Base-by-base conservation (phyloP, 805 yeast species). In the Wickerhamiella australiensis region DNA sequence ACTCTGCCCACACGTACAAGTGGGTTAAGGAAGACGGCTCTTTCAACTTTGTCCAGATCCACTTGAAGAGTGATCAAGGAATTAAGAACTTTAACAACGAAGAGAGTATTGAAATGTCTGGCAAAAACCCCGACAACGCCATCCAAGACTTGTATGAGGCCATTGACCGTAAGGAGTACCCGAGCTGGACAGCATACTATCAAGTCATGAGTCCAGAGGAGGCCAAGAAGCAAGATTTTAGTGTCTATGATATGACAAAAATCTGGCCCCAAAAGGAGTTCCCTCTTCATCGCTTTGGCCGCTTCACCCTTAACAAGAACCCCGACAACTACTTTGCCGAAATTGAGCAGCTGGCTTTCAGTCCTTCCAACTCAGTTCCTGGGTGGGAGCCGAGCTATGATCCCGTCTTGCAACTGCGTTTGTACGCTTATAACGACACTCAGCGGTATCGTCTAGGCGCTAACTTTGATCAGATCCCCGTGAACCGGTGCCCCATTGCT, bases 301-400 rank as follows among this genome's bases (percentile, higher is more conserved):
- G 70, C 59, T 64, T 78, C 52, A 70, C 71, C 9, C 67, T 78
- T 55, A 72, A 78, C 65, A 68, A 70, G 60, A 77, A 77, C 65
- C 78, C 78, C 38, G 65, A 67, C 50, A 78, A 78, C 65, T 78
- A 73, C 63, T 73, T 72, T 59, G 69, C 44, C 52, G 72, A 65
- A 56, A 69, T 70, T 59, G 80, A 72, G 60, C 78, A 74, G 62
- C 65, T 70, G 53, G 88, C 87, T 4, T 82, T 82, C 68, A 68
- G 82, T 26, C 90, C 88, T 45, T 68, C 80, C 50, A 83, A 80
- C 68, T 71, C 81, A 46, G 83, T 80, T 40, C 86, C 86, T 42
- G 82, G 79, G 61, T 75, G 79, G 71, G 85, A 80, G 68, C 77
- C 88, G 50, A 74, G 82, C 45, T 82, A 82, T 52, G 88, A 82